phyloP scores from a whole-genome alignment of 768 basidiomycete genomes.

The Phaffia australis region DNA sequence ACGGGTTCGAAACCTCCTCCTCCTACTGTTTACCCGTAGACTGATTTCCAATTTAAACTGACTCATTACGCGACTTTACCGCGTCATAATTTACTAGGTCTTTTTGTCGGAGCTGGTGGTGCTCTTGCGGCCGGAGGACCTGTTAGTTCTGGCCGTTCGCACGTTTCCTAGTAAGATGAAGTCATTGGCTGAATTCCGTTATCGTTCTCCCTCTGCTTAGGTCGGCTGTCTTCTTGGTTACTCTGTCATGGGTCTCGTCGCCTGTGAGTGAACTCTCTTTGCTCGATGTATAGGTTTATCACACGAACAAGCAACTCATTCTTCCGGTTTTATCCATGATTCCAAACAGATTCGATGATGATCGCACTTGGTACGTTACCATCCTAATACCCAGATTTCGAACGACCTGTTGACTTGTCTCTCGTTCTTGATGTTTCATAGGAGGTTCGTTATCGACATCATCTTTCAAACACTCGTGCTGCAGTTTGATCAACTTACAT shows the following conservation, averaged over 20 bases:
- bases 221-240: constrained; percentile 8
- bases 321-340: neutral
- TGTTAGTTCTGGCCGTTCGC: no score
- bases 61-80: neutral
- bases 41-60: neutral
- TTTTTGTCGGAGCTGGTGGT: constrained; percentile 1
- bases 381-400: neutral
- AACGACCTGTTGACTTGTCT: neutral
- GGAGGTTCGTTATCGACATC: no score
- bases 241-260: constrained; percentile 1
- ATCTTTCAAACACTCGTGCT: no score
- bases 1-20: neutral
- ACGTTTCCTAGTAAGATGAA: no score
- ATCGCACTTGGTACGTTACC: neutral
- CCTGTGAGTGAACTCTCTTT: neutral
- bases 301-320: neutral
- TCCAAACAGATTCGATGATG: constrained; percentile 4
- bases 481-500: no score
- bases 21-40: neutral
- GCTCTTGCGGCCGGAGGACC: constrained; percentile 7
- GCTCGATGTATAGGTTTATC: no score
- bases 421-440: no score
- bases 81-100: neutral
- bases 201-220: no score
- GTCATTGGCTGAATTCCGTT: no score